These are phyloP conservation scores for Aureobasidium namibiae DNA, from an alignment of 2,329 filamentous ascomycete species.

Conservation along the genomic window DNA sequence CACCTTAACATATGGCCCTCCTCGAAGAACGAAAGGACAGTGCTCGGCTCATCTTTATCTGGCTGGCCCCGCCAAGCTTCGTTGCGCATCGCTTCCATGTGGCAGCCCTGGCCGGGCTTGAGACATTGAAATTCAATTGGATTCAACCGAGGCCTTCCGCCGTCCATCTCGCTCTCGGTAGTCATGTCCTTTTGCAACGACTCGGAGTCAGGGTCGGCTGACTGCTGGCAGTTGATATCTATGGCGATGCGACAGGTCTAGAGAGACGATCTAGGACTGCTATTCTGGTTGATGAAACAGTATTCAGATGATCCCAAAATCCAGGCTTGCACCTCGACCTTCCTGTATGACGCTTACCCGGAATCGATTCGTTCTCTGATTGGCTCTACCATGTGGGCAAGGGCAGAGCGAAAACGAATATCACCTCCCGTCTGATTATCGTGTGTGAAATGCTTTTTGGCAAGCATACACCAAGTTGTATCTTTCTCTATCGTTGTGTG, in stretches of 20 bases:
- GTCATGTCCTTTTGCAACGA: background rate
- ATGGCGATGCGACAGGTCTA: background rate
- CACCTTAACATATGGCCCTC: background rate
- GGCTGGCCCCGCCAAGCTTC: constrained; percentile 5
- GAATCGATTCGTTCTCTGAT: background rate
- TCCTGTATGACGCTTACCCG: background rate
- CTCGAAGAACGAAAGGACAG: constrained; percentile 5
- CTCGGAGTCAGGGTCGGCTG: constrained; percentile 1
- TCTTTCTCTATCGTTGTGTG: background rate
- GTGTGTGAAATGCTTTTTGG: background rate
- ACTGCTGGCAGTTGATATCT: background rate
- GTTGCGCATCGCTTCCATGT: constrained; percentile 3
- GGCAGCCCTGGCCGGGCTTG: constrained; percentile 1
- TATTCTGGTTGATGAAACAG: background rate
- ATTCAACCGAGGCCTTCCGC: constrained; percentile 3
- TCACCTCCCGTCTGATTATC: background rate
- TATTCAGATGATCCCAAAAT: background rate
- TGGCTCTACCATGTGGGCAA: background rate
- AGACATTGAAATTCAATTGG: background rate
- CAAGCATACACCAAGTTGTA: background rate
- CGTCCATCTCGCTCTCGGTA: constrained; percentile 1
- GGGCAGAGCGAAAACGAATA: background rate
- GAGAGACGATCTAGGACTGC: background rate
- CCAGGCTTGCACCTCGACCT: background rate
- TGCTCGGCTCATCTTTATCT: constrained; percentile 10